Percentiles rank a stretch among this genome's conserved stretches.
Evolutionary conservation across 2,329 filamentous ascomycete species (phyloP).

Genomic region (Hypoxylon sp.): DNA sequence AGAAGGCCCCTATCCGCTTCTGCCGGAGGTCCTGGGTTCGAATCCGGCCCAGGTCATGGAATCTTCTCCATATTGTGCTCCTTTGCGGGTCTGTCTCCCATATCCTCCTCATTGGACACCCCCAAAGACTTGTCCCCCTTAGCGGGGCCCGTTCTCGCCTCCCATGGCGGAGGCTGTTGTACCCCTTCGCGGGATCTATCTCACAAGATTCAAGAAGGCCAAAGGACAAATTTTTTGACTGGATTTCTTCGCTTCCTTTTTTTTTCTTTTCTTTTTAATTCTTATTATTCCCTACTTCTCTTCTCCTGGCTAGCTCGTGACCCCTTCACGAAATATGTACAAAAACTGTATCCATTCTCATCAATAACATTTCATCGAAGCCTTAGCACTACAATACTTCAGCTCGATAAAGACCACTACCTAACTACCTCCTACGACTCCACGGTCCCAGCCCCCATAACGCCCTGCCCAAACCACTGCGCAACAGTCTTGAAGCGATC

Average conservation of each 20-base stretch:
- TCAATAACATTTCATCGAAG: not conserved
- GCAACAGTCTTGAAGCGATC: conserved; percentile 93
- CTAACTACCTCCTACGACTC: conserved; percentile 26
- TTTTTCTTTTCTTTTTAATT: not conserved
- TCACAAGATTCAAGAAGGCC: not conserved
- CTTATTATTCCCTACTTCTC: not conserved
- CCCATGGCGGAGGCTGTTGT: not conserved
- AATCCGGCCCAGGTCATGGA: not conserved
- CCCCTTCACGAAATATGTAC: not conserved
- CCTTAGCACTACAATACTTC: not conserved
- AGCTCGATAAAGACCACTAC: not conserved
- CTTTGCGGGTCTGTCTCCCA: not conserved
- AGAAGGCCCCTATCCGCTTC: too few species aligned
- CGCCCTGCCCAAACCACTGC: conserved; percentile 94
- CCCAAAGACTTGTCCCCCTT: not conserved
- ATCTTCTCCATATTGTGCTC: not conserved
- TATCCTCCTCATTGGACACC: not conserved
- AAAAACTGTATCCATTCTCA: not conserved
- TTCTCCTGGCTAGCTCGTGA: not conserved
- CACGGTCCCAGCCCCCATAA: conserved; percentile 71
- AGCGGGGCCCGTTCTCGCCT: not conserved
- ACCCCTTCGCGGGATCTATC: not conserved
- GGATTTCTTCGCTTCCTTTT: not conserved
- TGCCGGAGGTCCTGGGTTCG: not conserved
- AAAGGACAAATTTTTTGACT: not conserved